Percentiles rank a stretch among this genome's conserved stretches.
phyloP scores from a whole-genome alignment of 164 flowering plant species.

The Taxillus chinensis region DNA sequence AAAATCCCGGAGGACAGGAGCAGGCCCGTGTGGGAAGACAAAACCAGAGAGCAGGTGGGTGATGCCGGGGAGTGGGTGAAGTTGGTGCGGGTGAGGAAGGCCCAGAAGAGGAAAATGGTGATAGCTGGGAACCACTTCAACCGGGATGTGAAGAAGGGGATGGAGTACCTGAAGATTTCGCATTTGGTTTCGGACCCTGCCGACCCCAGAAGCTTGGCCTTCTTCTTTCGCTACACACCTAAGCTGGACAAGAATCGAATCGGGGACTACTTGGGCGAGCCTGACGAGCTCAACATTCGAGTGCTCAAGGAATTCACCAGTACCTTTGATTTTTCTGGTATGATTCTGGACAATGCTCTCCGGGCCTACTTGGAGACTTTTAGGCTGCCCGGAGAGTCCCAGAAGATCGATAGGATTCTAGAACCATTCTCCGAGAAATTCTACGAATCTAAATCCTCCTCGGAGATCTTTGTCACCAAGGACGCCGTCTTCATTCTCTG shows the following conservation, averaged over 20 bases:
- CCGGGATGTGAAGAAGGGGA: conserved; percentile 78
- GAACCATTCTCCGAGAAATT: conserved; percentile 85
- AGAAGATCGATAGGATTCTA: conserved; percentile 77
- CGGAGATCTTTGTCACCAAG: conserved; percentile 56
- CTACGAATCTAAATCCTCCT: conserved; percentile 59
- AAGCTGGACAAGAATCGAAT: conserved; percentile 60
- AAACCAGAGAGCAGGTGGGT: conserved; percentile 10
- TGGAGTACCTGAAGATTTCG: conserved; percentile 58
- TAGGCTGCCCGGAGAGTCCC: conserved; percentile 89
- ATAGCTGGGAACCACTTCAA: conserved; percentile 78
- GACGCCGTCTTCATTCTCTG: conserved; percentile 76
- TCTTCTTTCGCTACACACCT: conserved; percentile 60
- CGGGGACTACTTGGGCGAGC: conserved; percentile 91
- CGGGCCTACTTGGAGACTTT: conserved; percentile 74
- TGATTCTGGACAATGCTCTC: conserved; percentile 75
- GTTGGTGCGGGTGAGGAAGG: conserved; percentile 41
- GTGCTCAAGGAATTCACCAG: conserved; percentile 75
- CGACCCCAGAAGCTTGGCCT: conserved; percentile 57
- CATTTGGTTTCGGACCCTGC: conserved; percentile 55
- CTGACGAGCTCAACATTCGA: conserved; percentile 63
- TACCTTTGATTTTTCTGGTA: conserved; percentile 66
- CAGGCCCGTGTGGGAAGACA: conserved; percentile 71
- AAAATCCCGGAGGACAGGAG: conserved; percentile 37
- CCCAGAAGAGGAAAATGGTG: conserved; percentile 63
- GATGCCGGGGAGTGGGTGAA: conserved; percentile 51